Base-by-base conservation (phyloP, 2,329 filamentous ascomycete genomes). In the Aspergillus sp. region DNA sequence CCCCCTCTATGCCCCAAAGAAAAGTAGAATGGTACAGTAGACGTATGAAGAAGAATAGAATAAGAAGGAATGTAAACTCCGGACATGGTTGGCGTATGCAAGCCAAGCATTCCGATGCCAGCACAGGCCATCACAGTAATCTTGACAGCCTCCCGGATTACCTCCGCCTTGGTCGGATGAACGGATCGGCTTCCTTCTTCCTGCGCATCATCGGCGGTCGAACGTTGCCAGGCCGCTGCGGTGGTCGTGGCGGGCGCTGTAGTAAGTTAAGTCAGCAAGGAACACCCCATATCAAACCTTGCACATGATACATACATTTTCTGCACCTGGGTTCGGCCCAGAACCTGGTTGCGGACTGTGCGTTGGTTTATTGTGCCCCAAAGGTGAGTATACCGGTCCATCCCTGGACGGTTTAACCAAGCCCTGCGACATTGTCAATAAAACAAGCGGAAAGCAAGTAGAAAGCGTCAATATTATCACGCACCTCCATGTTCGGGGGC, bases 331-430 rank as follows among this genome's bases (percentile, higher is more conserved):
- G 34, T 13, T 45, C 54, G 20, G 42, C 42, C 54, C 58, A 16
- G 52, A 32, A n/a, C 53, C 14, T n/a, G 34, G 16, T 38, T 38
- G 54, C 9, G 61, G 52, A n/a, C 52, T 52, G 25, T 54, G 43
- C 16, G 58, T 14, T 17, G 58, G 25, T 31, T 57, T 53, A n/a
- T 58, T 56, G 20, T 58, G 54, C 23, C 56, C 51, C 10, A 66
- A 57, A 19, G 63, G 57, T 10, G 61, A 58, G 57, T 66, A 67
- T 3, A 65, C 65, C 20, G 68, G 68, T 14, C 64, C 64, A 48
- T 72, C 64, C 45, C 71, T 69, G 31, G 72, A 73, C n/a, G 72
- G 72, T 50, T 68, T 70, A 45, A 74, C 66, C 58, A 75, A 61
- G 41, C 65, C 68, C 72, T 74, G 54, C n/a, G 23, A 52, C 7